Conservation (phyloP, 805 yeast species). For the Nakazawaea wickerhamii region DNA sequence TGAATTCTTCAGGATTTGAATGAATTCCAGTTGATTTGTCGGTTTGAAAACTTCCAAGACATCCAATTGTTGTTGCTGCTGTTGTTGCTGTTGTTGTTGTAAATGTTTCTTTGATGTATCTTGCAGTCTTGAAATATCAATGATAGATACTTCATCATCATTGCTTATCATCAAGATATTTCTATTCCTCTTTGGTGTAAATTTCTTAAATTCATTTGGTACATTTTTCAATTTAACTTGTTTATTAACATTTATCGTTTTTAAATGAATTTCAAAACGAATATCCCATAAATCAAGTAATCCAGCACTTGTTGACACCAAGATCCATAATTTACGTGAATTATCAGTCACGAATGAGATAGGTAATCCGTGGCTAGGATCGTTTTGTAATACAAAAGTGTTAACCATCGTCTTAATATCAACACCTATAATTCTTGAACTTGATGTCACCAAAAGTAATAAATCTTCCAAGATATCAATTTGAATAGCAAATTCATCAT, state of each 20-base stretch:
- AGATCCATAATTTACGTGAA: slow-evolving; percentile 49
- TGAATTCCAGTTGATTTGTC: slow-evolving; percentile 1
- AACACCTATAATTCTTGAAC: slow-evolving; percentile 43
- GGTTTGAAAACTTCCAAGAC: slow-evolving; percentile 15
- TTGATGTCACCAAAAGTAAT: slow-evolving; percentile 48
- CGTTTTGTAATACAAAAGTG: slow-evolving; percentile 40
- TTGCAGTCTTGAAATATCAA: slow-evolving; percentile 66
- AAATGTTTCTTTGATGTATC: slow-evolving; percentile 32
- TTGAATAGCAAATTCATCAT: slow-evolving; percentile 33
- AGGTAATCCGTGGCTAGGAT: slow-evolving; percentile 60
- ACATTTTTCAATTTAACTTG: slow-evolving; percentile 35
- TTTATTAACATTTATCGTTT: slow-evolving; percentile 52
- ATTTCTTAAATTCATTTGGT: slow-evolving; percentile 30
- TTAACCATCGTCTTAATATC: slow-evolving; percentile 55
- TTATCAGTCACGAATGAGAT: slow-evolving; percentile 54
- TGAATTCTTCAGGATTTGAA: slow-evolving; percentile 16
- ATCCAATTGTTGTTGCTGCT: slow-evolving; percentile 13
- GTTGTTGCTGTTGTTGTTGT: not conserved
- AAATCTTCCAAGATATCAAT: slow-evolving; percentile 35
- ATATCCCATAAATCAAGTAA: slow-evolving; percentile 77
- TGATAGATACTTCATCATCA: slow-evolving; percentile 54
- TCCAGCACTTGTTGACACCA: slow-evolving; percentile 74
- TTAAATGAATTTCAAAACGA: slow-evolving; percentile 55
- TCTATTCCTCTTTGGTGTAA: slow-evolving; percentile 30
- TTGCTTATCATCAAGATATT: slow-evolving; percentile 58